Conservation (phyloP, 345 rosid species). For the Turnera subulata region DNA sequence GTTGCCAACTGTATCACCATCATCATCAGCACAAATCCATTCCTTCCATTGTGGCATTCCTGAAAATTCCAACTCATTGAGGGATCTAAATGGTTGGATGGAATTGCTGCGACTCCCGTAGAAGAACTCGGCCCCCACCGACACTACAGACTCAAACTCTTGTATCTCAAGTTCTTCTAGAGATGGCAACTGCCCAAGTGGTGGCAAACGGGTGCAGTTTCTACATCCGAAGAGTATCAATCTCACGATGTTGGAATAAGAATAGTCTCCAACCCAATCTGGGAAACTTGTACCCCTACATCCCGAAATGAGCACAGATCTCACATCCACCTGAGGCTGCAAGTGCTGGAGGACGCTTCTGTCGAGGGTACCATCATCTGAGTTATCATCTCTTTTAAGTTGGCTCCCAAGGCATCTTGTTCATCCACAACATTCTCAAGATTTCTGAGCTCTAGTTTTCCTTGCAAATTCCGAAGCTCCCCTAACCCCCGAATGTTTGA, state of each 20-base stretch:
- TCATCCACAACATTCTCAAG: constrained; percentile 2
- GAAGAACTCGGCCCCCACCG: too few relatives aligned
- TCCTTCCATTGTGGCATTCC: too few relatives aligned
- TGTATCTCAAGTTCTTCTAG: too few relatives aligned
- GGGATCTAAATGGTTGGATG: too few relatives aligned
- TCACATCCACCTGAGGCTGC: not conserved
- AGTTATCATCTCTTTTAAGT: too few relatives aligned
- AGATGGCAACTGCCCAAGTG: too few relatives aligned
- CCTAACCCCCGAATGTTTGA: constrained; percentile 4
- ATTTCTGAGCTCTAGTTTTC: not conserved
- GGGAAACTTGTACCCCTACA: constrained; percentile 8
- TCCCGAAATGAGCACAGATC: not conserved
- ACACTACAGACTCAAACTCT: too few relatives aligned
- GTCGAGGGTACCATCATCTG: too few relatives aligned
- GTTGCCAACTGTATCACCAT: not conserved
- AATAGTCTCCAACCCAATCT: constrained; percentile 2
- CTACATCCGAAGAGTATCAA: not conserved
- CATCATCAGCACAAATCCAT: too few relatives aligned
- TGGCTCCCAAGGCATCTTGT: too few relatives aligned
- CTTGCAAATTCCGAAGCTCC: not conserved
- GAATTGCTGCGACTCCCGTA: too few relatives aligned
- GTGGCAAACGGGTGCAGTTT: not conserved
- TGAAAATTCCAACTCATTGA: too few relatives aligned
- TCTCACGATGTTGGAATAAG: not conserved
- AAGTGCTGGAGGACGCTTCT: not conserved